Base-by-base conservation (phyloP, 208 protist genomes). In the Angomonas deanei region DNA sequence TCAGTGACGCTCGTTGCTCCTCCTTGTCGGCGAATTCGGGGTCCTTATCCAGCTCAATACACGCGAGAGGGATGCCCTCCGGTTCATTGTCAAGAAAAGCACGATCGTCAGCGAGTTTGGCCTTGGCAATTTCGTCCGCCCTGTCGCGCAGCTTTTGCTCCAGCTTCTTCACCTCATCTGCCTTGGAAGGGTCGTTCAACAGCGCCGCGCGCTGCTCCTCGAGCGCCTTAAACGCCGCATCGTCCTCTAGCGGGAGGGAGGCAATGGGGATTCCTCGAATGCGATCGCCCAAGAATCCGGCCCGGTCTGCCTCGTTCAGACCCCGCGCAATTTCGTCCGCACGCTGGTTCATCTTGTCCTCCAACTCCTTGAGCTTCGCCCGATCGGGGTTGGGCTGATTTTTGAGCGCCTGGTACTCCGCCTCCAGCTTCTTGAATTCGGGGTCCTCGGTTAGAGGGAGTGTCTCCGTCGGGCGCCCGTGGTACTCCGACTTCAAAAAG, bases 181-280 rank as follows among this genome's bases (percentile, higher is more conserved):
- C 64, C 34, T 64, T 66, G 23, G 61, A 36, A 50, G 70, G 47
- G 54, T 69, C 59, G 21, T 39, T 36, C 4, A 71, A 1, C 38
- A 70, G 30, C 34, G 31, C 65, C 13, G 74, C 69, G 32, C 76
- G 70, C 52, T 67, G 66, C 21, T 71, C 34, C 64, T 86, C 76
- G 48, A 84, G 34, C 15, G 31, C 42, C 26, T 32, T 50, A 59
- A 89, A 91, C 60, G 50, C 61, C 13, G 63, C 62, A 56, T 93
- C 79, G 10, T 63, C 56, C 59, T 88, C 81, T 8, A 93, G 72
- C 39, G 62, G 61, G 21, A 93, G 63, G 17, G 62, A 34, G 21
- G 28, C 53, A 10, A 84, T 50, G 26, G 82, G 69, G 36, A 91
- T 58, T 52, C 82, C 82, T 11, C 72, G 66, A 13, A 80, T 66